Base-by-base conservation (phyloP, 202 grass and related monocot species). In the Miscanthus sacchariflorus region DNA sequence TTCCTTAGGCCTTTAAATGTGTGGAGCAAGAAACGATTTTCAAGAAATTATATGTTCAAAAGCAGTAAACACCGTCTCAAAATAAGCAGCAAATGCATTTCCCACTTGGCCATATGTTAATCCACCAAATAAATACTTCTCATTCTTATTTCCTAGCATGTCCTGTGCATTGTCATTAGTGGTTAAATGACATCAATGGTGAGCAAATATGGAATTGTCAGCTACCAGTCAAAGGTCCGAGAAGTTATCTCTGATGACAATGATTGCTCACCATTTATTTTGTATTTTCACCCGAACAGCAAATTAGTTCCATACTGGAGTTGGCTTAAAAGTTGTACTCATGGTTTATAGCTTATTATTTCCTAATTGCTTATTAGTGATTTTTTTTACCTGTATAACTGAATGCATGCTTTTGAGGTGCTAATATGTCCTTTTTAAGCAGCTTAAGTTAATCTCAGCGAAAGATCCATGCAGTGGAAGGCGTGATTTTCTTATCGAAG, bases 371-470 rank as follows among this genome's bases (percentile, higher is more conserved):
- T 77, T 67, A 25, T 85, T 72, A 65, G 76, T 48, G 74, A 63
- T 63, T 77, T 81, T 50, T 52, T 87, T 72, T 87, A 10, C 7
- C 10, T 18, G 30, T 58, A 21, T 85, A 72, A 35, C 72, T 73
- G 64, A 82, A 56, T 42, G 9, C 28, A 70, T 81, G 33, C 35
- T 65, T 82, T 73, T 82, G 45, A 82, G 28, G 14, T 74, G 52
- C 81, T 90, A 90, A 90, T 76, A 21, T 85, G 35, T 92, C 85
- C 30, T 87, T 38, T 78, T 74, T 95, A 61, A 87, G 86, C 89
- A 99, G 97, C 91, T 99, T 43, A 99, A 96, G 87, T 88, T 99
- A 94, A 95, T 99, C 79, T 96, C 94, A 49, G 90, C 88, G 83
- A 87, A 93, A 42, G 94, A 99, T 50, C 90, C 91, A 82, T 96